phyloP scores from a whole-genome alignment of 2,329 filamentous ascomycete species.

The Cladophialophora yegresii region DNA sequence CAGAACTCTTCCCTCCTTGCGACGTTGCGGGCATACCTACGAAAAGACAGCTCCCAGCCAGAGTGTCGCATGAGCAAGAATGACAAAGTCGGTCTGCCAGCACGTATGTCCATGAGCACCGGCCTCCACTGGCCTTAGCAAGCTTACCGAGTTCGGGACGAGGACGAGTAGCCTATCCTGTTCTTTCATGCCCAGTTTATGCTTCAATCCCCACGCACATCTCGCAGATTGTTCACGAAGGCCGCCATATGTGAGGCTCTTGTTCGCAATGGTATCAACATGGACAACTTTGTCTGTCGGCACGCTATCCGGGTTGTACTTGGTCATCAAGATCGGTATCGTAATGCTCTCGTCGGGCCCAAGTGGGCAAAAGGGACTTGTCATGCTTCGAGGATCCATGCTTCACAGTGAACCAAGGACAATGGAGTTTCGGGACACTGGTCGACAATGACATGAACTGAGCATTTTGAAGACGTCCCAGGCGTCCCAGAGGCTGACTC shows the following conservation, averaged over 20 bases:
- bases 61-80: slow-evolving; percentile 38
- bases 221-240: slow-evolving; percentile 35
- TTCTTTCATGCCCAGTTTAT: slow-evolving; percentile 31
- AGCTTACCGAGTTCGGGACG: slow-evolving; percentile 35
- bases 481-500: background rate
- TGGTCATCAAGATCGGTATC: slow-evolving; percentile 37
- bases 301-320: slow-evolving; percentile 38
- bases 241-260: slow-evolving; percentile 37
- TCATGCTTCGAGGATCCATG: slow-evolving; percentile 6
- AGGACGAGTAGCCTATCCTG: slow-evolving; percentile 36
- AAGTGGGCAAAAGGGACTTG: slow-evolving; percentile 12
- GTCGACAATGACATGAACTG: background rate
- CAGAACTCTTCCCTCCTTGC: slow-evolving; percentile 7
- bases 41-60: slow-evolving; percentile 38
- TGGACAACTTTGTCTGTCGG: slow-evolving; percentile 36
- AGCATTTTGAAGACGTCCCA: background rate
- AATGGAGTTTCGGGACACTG: background rate
- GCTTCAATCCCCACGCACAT: slow-evolving; percentile 37
- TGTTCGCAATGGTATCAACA: slow-evolving; percentile 36
- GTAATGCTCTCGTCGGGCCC: slow-evolving; percentile 30
- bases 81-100: slow-evolving; percentile 36
- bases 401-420: background rate
- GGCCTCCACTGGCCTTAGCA: background rate
- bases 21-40: slow-evolving; percentile 3
- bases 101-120: background rate